Evolutionary conservation across 306 rosid genomes (phyloP).

Genomic region (Inga leiocalycina): DNA sequence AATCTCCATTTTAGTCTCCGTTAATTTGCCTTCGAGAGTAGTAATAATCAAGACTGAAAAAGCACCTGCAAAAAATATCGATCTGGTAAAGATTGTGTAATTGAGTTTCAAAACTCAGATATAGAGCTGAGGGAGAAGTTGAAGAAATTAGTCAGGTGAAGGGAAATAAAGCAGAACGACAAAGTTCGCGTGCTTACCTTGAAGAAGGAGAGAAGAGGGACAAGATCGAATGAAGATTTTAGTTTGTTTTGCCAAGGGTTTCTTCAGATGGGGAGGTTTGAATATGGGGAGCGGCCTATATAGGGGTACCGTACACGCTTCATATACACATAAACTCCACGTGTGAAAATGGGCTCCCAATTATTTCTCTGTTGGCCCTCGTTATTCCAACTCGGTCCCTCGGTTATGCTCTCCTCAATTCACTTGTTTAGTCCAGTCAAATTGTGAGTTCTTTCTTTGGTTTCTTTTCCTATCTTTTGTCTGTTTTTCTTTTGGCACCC

Average conservation of each 20-base stretch:
- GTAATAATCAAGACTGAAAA: background rate
- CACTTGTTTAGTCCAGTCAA: constrained; percentile 45
- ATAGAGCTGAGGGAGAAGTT: background rate
- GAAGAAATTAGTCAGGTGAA: background rate
- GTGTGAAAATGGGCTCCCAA: constrained; percentile 36
- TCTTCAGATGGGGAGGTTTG: constrained; percentile 14
- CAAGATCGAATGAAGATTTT: background rate
- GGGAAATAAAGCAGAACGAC: background rate
- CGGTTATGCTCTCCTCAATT: background rate
- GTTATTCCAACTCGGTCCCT: constrained; percentile 29
- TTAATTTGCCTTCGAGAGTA: background rate
- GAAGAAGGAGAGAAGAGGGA: constrained; percentile 9
- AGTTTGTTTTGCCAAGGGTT: background rate
- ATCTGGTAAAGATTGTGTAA: background rate
- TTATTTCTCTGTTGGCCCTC: background rate
- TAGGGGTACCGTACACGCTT: constrained; percentile 35
- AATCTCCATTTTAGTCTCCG: constrained; percentile 25
- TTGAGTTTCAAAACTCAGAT: background rate
- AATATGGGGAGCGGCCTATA: background rate
- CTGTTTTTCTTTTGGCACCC: background rate
- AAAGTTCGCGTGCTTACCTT: background rate
- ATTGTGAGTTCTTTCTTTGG: constrained; percentile 39
- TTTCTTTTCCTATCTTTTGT: background rate
- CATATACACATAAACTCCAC: constrained; percentile 30
- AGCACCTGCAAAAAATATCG: background rate